A percentile compares a stretch with the other conserved stretches of the same genome.
Evolutionary conservation across 257 asterid species (phyloP).

Genomic region (Salvia rosmarinus): DNA sequence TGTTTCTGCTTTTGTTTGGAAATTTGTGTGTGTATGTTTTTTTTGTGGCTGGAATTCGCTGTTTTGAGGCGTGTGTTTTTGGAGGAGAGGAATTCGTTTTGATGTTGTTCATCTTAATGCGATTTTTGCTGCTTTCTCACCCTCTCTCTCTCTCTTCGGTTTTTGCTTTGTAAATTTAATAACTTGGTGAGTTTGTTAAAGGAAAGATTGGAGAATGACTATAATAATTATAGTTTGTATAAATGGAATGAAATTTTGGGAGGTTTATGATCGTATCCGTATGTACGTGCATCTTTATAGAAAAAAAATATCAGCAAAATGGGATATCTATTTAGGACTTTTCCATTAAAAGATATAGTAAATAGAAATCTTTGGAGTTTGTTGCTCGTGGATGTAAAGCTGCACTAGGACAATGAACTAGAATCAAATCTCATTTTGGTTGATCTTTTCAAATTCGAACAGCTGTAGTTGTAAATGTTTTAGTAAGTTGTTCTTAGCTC

Average conservation of each 20-base stretch:
- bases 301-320: background rate
- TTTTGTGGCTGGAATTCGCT: background rate
- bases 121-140: background rate
- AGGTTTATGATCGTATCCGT: background rate
- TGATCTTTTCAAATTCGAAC: background rate
- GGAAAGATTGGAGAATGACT: background rate
- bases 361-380: background rate
- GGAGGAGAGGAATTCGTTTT: background rate
- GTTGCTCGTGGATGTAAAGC: background rate
- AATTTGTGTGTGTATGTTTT: background rate
- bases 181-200: background rate
- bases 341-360: background rate
- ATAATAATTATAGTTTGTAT: too few species aligned
- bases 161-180: background rate
- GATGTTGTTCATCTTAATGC: background rate
- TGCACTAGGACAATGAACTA: background rate
- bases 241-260: background rate
- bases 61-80: background rate
- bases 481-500: background rate
- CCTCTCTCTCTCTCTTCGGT: too few species aligned
- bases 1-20: background rate
- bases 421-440: background rate
- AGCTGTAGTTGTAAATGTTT: background rate
- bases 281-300: background rate
- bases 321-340: too few species aligned